phyloP scores from a whole-genome alignment of 371 early-diverging fungal genomes.

The Mucor lusitanicus region DNA sequence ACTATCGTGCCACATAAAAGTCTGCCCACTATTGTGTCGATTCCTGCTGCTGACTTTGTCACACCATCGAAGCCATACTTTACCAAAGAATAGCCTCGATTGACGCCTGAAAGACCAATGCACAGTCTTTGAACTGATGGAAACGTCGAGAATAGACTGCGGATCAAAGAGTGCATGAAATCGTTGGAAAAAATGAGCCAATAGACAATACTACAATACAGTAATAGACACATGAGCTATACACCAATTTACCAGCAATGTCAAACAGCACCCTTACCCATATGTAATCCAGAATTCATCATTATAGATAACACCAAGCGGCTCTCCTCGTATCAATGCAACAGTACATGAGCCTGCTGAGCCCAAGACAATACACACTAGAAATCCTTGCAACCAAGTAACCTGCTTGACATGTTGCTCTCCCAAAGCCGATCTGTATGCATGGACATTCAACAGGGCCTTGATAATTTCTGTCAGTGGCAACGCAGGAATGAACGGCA shows the following conservation, averaged over 20 bases:
- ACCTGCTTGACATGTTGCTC: not conserved
- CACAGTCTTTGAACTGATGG: not conserved
- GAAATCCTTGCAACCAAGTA: conserved; percentile 7
- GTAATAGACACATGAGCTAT: not conserved
- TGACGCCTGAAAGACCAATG: not conserved
- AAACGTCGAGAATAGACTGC: not conserved
- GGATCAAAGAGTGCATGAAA: not conserved
- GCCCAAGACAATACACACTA: not conserved
- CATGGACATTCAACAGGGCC: not conserved
- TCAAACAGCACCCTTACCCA: not conserved
- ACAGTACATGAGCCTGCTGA: conserved; percentile 6
- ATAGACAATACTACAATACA: not conserved
- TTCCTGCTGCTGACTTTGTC: not conserved
- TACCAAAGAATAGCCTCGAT: not conserved
- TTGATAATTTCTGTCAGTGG: conserved; percentile 2
- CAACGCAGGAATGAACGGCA: not conserved
- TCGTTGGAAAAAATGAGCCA: not conserved
- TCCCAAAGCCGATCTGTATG: not conserved
- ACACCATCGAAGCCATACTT: conserved; percentile 7
- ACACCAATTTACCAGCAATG: not conserved
- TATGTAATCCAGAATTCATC: conserved; percentile 4
- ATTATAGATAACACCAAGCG: not conserved
- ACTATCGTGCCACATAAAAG: conserved; percentile 4
- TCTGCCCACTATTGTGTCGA: not conserved
- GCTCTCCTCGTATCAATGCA: conserved; percentile 3